A percentile compares a stretch with the other conserved stretches of the same genome.
These are phyloP conservation scores for Heterobasidion irregulare DNA, from an alignment of 1,284 basidiomycete species.

Conservation along the genomic window DNA sequence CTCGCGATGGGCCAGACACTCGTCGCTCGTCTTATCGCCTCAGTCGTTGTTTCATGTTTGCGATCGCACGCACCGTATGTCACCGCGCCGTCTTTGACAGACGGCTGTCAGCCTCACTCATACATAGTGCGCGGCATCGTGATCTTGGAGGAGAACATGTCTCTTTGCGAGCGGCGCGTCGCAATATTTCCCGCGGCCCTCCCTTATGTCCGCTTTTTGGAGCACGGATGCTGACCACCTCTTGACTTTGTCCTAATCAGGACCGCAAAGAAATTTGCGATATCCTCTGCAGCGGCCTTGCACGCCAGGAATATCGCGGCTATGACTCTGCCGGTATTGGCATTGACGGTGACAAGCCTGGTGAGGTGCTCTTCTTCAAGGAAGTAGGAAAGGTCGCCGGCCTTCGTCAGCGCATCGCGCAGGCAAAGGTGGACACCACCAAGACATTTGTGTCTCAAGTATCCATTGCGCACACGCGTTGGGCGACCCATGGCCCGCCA, in stretches of 20 bases:
- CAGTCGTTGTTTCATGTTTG: too few species aligned
- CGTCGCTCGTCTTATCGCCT: too few species aligned
- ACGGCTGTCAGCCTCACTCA: too few species aligned
- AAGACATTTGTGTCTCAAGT: conserved; percentile 87
- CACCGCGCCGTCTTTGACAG: too few species aligned
- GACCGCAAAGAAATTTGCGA: conserved; percentile 91
- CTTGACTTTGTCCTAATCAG: conserved; percentile 30
- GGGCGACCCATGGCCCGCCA: conserved; percentile 98
- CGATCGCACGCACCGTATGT: too few species aligned
- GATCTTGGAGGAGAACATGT: too few species aligned
- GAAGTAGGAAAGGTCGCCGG: conserved; percentile 97
- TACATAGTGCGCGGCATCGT: too few species aligned
- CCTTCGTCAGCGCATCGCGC: conserved; percentile 87
- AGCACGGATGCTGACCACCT: neutral
- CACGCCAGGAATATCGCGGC: conserved; percentile 96
- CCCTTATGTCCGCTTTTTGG: neutral
- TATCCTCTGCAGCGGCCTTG: conserved; percentile 86
- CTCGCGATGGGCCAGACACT: too few species aligned
- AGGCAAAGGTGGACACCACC: conserved; percentile 68
- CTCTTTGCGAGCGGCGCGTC: neutral
- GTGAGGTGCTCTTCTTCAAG: conserved; percentile 86
- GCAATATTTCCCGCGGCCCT: neutral
- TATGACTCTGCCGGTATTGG: conserved; percentile 97
- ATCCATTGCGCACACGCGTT: conserved; percentile 98
- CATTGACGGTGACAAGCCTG: conserved; percentile 87